Evolutionary conservation across 495 filamentous ascomycete genomes (phyloP), one percentile per base, ranked within the genome.

Genomic region (Penicillium odoratum): DNA sequence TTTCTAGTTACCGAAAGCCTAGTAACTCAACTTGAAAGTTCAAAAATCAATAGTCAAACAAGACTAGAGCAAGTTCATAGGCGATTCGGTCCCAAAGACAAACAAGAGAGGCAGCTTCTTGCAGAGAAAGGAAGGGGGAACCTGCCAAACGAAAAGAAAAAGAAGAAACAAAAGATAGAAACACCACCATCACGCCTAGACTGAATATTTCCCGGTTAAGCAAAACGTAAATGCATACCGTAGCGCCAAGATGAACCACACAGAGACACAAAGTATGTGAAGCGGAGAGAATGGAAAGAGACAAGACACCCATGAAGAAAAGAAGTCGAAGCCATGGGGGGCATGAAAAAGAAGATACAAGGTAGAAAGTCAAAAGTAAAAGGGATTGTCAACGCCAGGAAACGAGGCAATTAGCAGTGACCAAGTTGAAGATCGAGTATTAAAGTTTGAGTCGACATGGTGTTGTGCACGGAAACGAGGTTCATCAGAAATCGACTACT

Each of bases 291-390:
- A 46, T 51, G 47, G 49, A 30, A 54, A 51, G 31, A 58, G 21
- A 55, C 34, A 26, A 58, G 38, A 13, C 25, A 40, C 15, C 4
- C 33, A 46, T 33, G 34, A 40, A 13, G 11, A 40, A 40, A 40
- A 16, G 15, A 30, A 21, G 51, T 21, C 7, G 29, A 43, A 50
- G n/a, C 15, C 25, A 51, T 25, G 13, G 33, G 40, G 43, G 38
- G 2, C 11, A 56, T 59, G 21, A 47, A 42, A 53, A 53, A 13
- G 47, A 63, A 68, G 60, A 57, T 63, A 63, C 58, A 61, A 36
- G 51, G 36, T 51, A 59, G 53, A 44, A 65, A 64, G 50, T 13
- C 13, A 52, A 31, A 44, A 28, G 15, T 30, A 16, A 16, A 9
- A 21, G 21, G 21, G 21, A 21, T 21, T 21, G 26, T 21, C 10